Evolutionary conservation across 148 eudicot genomes (phyloP), one percentile per base, ranked within the genome.

Genomic region (Heliosperma pusillum): DNA sequence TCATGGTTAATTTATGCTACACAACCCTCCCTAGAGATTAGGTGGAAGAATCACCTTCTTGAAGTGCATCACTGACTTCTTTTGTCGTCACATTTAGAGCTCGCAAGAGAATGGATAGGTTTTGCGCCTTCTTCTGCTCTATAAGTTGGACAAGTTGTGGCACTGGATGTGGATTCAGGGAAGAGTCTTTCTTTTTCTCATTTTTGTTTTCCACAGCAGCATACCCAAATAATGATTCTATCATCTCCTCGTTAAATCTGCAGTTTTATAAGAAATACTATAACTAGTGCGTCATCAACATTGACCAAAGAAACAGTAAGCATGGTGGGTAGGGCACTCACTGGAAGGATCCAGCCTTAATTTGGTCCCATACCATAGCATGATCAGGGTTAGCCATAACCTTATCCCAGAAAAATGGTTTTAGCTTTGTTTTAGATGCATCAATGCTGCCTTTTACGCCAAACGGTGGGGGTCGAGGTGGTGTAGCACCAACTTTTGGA

Each of bases 391-490:
- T 91, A 29, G 98, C 98, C 36, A 81, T 78, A 82, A 93, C 97
- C 85, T 93, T 93, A 62, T 93, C 98, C 98, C 98, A 93, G 79
- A 93, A 93, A 85, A 91, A 93, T 29, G 97, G 97, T 80, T 93
- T 93, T 25, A 93, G 83, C 81, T 93, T 93, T 65, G 94, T 75
- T 79, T 86, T 91, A 10, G 86, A 8, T 7, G 55, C 64, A 78
- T 42, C 30, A 19, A 75, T 69, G 61, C 81, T 68, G 77, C 77
- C 56, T 62, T 73, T 79, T 24, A 57, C 36, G 25, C 80, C 79
- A 66, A 59, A 63, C 61, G 79, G 74, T 22, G 88, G 80, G 72
- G 84, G 85, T 25, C 88, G 87, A 77, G 86, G 85, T 27, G 85
- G 71, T 19, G 25, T 2, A 50, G 55, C 66, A 19, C 87, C 84